Base-by-base conservation (phyloP, 1,284 basidiomycete species). In the Agroathelia rolfsii region DNA sequence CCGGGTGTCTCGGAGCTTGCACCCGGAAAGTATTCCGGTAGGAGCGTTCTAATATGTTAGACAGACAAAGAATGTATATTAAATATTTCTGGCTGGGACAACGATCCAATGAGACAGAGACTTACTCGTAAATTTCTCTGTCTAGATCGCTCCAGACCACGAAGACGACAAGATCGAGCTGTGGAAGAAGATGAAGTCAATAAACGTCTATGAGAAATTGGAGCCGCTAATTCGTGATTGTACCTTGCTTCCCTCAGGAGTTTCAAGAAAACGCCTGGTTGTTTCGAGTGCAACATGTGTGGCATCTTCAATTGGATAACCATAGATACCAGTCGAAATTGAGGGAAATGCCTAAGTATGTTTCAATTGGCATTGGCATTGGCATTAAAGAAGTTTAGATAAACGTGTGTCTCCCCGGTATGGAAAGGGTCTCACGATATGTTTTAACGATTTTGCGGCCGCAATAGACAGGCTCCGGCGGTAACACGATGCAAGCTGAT, bases 301-400 rank as follows among this genome's bases (percentile, higher is more conserved):
- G 0, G 86, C 86, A 41, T 72, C 72, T 28, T 57, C 52, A 24
- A 86, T 71, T 1, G 86, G 85, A 53, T 86, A 89, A 0, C 77
- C 70, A 41, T 85, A 89, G 16, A 86, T 59, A 0, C 85, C 86
- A 0, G 85, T 87, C 4, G 82, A 86, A 35, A 89, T 73, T 1
- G 75, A 80, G 7, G 79, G 78, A 42, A 89, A 87, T 2, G 83
- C 84, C 81, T 85, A 36, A 14, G 13, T 3, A 28, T 4, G 20
- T 16, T 24, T 3, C 11, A 9, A 16, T 9, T 15, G 6, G 4
- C 18, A 32, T 14, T 4, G 14, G n/a, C 5, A 10, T 11, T 41
- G 17, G 6, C n/a, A 17, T 10, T 6, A 13, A 5, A n/a, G 8
- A 22, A 13, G 16, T 8, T 8, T 7, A 18, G 7, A 12, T 20